Evolutionary conservation across 163 green algal species (phyloP).

Genomic region (Chloromonas sp.): DNA sequence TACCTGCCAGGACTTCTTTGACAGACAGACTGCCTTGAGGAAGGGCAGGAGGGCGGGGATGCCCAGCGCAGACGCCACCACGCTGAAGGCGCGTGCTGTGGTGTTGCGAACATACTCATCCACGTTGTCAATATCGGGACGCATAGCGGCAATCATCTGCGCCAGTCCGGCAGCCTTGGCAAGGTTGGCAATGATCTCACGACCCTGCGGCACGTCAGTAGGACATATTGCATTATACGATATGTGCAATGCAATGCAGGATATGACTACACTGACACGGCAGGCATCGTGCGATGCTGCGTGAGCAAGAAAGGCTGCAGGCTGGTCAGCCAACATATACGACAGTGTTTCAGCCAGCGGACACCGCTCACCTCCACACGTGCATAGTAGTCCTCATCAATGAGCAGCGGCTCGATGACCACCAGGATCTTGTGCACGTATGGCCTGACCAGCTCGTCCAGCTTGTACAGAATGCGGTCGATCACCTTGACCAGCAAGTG

Average conservation of each 20-base stretch:
- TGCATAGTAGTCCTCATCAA: conserved; percentile 99
- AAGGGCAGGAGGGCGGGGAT: conserved; percentile 97
- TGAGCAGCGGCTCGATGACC: conserved; percentile 98
- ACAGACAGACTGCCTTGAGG: conserved; percentile 96
- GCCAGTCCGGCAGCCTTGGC: conserved; percentile 91
- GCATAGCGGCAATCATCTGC: conserved; percentile 98
- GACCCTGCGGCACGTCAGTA: conserved; percentile 41
- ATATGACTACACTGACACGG: too few relatives aligned
- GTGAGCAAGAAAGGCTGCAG: too few relatives aligned
- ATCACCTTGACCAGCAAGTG: conserved; percentile 92
- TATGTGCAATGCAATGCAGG: too few relatives aligned
- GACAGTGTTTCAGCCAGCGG: too few relatives aligned
- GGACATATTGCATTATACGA: too few relatives aligned
- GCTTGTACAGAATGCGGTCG: conserved; percentile 94
- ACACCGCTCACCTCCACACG: conserved; percentile 66
- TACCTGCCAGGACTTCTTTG: conserved; percentile 96
- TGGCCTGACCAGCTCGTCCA: conserved; percentile 96
- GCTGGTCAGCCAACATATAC: too few relatives aligned
- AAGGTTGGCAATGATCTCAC: conserved; percentile 99
- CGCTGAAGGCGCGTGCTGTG: conserved; percentile 79
- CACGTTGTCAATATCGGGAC: conserved; percentile 98
- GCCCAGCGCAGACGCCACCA: conserved; percentile 90
- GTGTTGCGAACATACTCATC: conserved; percentile 98
- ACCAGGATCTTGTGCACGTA: conserved; percentile 99
- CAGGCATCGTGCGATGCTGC: too few relatives aligned